Percentiles rank a stretch among this genome's conserved stretches.
phyloP scores from a whole-genome alignment of 2,329 filamentous ascomycete genomes.

The Penicillium brasilianum region DNA sequence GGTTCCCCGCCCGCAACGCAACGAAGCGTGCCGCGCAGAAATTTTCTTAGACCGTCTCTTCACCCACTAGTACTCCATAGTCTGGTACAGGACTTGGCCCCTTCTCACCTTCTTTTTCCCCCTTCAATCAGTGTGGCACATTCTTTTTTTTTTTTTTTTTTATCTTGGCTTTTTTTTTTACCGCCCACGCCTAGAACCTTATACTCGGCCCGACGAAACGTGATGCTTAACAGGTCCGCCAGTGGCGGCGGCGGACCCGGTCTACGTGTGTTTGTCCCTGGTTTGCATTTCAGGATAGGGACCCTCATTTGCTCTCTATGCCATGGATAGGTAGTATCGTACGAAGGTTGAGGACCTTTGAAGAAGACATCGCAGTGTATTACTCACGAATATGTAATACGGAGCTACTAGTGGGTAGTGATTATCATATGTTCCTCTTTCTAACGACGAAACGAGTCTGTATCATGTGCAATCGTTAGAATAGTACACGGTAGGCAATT shows the following conservation, averaged over 20 bases:
- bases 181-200: conserved; percentile 9
- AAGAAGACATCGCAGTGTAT: background rate
- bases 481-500: background rate
- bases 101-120: background rate
- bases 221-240: conserved; percentile 12
- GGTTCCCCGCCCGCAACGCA: conserved; percentile 13
- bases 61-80: background rate
- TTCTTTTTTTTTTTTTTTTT: background rate
- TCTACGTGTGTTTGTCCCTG: background rate
- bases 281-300: background rate
- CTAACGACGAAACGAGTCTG: background rate
- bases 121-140: background rate
- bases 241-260: conserved; percentile 1
- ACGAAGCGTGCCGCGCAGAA: conserved; percentile 22
- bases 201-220: conserved; percentile 18
- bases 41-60: conserved; percentile 24
- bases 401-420: background rate
- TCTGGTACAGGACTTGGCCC: background rate
- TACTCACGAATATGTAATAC: no score
- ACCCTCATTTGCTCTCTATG: background rate
- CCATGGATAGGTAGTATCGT: background rate
- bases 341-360: background rate
- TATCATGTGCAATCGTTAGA: background rate
- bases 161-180: background rate
- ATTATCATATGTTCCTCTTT: background rate